phyloP scores from a whole-genome alignment of 2,329 filamentous ascomycete species.

The Epichloe sibirici region DNA sequence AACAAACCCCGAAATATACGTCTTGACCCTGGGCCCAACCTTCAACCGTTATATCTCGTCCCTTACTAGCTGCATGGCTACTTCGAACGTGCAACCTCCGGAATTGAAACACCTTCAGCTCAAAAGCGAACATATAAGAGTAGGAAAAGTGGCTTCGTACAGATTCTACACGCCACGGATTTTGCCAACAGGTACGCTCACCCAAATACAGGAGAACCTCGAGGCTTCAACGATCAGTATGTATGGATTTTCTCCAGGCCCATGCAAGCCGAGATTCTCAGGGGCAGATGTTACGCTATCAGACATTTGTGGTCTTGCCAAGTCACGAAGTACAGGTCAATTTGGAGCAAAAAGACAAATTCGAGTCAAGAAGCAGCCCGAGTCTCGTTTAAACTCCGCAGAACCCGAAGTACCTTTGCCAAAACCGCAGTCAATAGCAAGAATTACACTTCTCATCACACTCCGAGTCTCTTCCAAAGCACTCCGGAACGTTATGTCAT shows the following conservation, averaged over 20 bases:
- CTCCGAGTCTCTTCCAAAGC: conserved; percentile 1
- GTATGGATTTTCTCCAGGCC: conserved; percentile 6
- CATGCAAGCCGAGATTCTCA: not conserved
- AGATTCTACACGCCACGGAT: conserved; percentile 15
- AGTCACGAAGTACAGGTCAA: not conserved
- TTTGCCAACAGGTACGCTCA: not conserved
- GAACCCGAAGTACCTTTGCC: not conserved
- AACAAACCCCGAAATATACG: conserved; percentile 26
- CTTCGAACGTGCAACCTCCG: conserved; percentile 19
- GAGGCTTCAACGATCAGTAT: conserved; percentile 2
- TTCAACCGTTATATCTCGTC: conserved; percentile 26
- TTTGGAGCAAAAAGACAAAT: not conserved
- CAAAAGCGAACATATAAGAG: conserved; percentile 22
- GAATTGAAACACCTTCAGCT: conserved; percentile 23
- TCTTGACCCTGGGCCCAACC: conserved; percentile 22
- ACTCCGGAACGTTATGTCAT: not conserved
- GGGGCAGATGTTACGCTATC: not conserved
- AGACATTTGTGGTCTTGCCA: not conserved
- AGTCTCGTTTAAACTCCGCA: not conserved
- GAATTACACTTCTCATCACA: not conserved
- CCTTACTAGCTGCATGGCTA: conserved; percentile 23
- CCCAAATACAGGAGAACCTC: not conserved
- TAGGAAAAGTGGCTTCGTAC: conserved; percentile 26
- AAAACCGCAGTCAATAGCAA: not conserved
- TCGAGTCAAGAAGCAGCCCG: not conserved